Base-by-base conservation (phyloP, 345 rosid genomes). In the Chamaenerion angustifolium region DNA sequence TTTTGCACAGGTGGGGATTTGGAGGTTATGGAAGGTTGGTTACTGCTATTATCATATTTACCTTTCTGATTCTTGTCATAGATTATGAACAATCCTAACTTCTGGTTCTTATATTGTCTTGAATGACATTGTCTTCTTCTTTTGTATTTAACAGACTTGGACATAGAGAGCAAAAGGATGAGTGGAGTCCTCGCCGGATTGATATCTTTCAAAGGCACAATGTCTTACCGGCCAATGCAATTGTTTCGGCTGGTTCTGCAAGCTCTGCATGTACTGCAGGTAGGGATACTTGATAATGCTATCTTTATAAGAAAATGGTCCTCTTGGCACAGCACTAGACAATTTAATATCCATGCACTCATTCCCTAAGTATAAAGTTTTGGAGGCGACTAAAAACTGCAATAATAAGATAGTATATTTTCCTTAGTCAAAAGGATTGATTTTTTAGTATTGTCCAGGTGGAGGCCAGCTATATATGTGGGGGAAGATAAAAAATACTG, bases 21-120 rank as follows among this genome's bases (percentile, higher is more conserved):
- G 98, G 98, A 58, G 98, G 98, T 51, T 85, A 92, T 80, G 96
- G 98, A 73, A 92, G 98, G 96, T 92, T 64, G 52, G 88, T 74
- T 45, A 25, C 42, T 16, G 14, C 52, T 14, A 23, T 18, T 21
- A n/a, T 40, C 37, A 31, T 46, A 10, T 43, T 51, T 11, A 15
- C 49, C 27, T 17, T 16, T 4, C 50, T 40, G n/a, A 18, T 50
- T 45, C 42, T 51, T 21, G n/a, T 43, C n/a, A 11, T 43, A 40
- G 61, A 23, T 64, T 14, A 53, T 19, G 0, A 1, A 27, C 37
- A 31, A 8, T 45, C 16, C 61, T 16, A 40, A 45, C 5, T 31
- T 31, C 37, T 31, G 37, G 37, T 31, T 31, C 37, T 31, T 31
- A 31, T 31, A 31, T 31, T 31, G 37, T 43, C 25, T 19, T 31